Evolutionary conservation across 345 rosid genomes (phyloP), one percentile per base, ranked within the genome.

Genomic region (Eucalyptus polyanthemos): DNA sequence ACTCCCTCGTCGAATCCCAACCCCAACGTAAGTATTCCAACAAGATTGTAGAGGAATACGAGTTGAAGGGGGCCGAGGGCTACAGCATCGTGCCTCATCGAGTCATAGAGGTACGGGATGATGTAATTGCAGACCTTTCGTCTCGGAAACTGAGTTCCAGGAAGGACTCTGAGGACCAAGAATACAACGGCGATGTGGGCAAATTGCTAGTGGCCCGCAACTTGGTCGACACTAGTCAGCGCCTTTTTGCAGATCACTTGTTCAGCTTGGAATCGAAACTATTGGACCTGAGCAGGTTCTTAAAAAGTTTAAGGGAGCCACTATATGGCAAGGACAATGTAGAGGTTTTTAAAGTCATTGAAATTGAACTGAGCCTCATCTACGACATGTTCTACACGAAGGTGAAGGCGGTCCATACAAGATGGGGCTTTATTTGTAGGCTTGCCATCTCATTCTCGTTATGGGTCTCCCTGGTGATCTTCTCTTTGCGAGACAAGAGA

Each of bases 321-420:
- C 7, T 42, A 7, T 1, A 1, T 42, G 44, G 8, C 44, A 42
- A 42, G 8, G 1, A 2, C 7, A 42, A 1, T 42, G 5, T 4
- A 40, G 42, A 40, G 42, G 42, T 2, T 45, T 45, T 45, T 8
- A 45, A 45, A 8, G 11, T 45, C 47, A 45, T 45, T 45, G 47
- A 45, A 45, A 45, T 45, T 2, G 47, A 45, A 45, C 47, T 45
- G 47, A 2, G 11, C 11, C 47, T 45, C 47, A 45, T 45, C 11
- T 45, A 45, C 0, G 47, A 45, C 11, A 1, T 45, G 11, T 45
- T 45, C 47, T 45, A 45, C 47, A 0, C 47, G 2, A 45, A 45
- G 47, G 47, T 11, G 3, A 45, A 45, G 9, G 47, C 11, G 1
- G 47, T 45, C 3, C 2, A 45, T 45, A 45, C 47, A 3, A 8